Base-by-base conservation (phyloP, 1,284 basidiomycete species). In the Melanopsichium pennsylvanicum region DNA sequence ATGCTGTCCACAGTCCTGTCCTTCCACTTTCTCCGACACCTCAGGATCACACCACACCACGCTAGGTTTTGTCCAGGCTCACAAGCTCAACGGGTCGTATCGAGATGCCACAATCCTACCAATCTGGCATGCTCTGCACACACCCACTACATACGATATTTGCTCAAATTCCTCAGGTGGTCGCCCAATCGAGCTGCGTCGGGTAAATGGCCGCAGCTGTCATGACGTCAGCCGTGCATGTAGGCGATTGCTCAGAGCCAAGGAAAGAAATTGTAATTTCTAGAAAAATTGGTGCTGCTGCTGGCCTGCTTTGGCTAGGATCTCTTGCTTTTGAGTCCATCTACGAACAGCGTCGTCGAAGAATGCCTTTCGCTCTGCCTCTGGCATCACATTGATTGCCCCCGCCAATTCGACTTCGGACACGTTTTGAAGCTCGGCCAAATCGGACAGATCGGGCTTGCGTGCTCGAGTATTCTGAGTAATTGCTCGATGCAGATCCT, bases 321-420 rank as follows among this genome's bases (percentile, higher is more conserved):
- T 47, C 6, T 26, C 18, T 7, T 36, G 35, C 35, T 56, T 50
- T n/a, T 51, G 42, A 18, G 49, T 55, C 59, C 59, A 62, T 2
- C 47, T 43, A 8, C 52, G 46, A 34, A 62, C 32, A 22, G 59
- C 59, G 18, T 49, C 34, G 43, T 51, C 51, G 25, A 62, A 62
- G 47, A 55, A 62, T 1, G 37, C 51, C n/a, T 42, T 55, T 27
- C 56, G 59, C 29, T 55, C 51, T 6, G 42, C n/a, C 33, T 42
- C 27, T 25, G 51, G 33, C 59, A 62, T 62, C 8, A 38, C 38
- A 11, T 62, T 62, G 51, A 62, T 47, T 2, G 51, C 51, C 5
- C 51, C 43, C 13, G 59, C 59, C 33, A 62, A 19, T 15, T 55
- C 51, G 8, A 50, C 59, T 16, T 62, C 51, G n/a, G 27, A 50